Evolutionary conservation across 768 basidiomycete genomes (phyloP).

Genomic region (Russula dissimulans): DNA sequence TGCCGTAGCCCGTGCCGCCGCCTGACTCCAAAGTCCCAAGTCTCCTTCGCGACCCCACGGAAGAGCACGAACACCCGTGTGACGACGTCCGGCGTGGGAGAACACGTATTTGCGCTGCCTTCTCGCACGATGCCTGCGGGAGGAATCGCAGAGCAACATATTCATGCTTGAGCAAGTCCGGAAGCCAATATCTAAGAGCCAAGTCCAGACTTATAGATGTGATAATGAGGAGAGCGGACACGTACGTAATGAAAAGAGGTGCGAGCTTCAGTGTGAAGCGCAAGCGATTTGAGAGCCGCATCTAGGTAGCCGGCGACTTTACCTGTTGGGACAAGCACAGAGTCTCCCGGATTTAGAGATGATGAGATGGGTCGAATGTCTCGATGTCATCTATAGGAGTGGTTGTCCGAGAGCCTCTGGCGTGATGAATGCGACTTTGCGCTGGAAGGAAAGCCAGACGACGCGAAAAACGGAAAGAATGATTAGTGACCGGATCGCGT

Average conservation of each 20-base stretch:
- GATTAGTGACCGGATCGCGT: neutral
- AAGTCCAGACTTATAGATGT: no score
- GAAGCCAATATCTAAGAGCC: constrained; percentile 34
- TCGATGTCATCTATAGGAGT: neutral
- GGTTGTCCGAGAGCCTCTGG: neutral
- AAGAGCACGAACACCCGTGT: constrained; percentile 43
- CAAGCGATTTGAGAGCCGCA: constrained; percentile 25
- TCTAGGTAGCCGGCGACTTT: constrained; percentile 32
- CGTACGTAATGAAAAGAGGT: constrained; percentile 40
- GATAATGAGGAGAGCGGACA: constrained; percentile 15
- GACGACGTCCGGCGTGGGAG: constrained; percentile 30
- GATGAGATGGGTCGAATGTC: constrained; percentile 5
- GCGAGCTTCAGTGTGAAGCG: constrained; percentile 35
- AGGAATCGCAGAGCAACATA: constrained; percentile 38
- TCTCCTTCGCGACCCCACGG: constrained; percentile 27
- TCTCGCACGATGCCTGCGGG: constrained; percentile 35
- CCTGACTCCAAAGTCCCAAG: constrained; percentile 22
- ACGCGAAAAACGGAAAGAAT: neutral
- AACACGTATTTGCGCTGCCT: constrained; percentile 28
- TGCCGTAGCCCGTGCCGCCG: constrained; percentile 16
- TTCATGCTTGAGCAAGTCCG: constrained; percentile 31
- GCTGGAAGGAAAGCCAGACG: neutral
- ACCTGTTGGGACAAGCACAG: constrained; percentile 23
- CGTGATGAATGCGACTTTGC: neutral
- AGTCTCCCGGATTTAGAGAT: neutral